These are phyloP conservation scores for Murraya paniculata DNA, from an alignment of 345 rosid species.

Conservation along the genomic window DNA sequence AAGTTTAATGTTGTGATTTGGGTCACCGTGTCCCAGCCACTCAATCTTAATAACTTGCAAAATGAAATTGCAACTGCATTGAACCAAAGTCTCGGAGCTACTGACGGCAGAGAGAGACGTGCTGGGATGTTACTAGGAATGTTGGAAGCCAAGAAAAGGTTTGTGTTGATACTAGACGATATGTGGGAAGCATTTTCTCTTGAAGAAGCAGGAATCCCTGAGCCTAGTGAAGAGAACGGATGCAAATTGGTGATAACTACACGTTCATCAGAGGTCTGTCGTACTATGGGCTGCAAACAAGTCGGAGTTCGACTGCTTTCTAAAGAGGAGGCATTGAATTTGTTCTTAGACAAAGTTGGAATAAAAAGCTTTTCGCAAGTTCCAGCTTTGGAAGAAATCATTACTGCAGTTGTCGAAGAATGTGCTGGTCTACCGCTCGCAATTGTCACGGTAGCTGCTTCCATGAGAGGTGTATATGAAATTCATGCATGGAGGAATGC, in stretches of 20 bases:
- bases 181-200: background rate
- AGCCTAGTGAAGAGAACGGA: background rate
- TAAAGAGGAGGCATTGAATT: too few species aligned
- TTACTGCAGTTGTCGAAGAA: background rate
- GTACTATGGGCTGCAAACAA: background rate
- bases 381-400: background rate
- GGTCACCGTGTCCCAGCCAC: background rate
- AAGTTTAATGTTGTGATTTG: too few species aligned
- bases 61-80: background rate
- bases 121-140: background rate
- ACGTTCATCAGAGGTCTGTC: conserved; percentile 11
- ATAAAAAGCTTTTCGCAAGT: background rate
- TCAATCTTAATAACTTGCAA: background rate
- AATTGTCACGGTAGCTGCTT: background rate
- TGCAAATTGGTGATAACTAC: conserved; percentile 9
- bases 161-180: background rate
- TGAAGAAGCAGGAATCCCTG: background rate
- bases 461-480: conserved; percentile 5
- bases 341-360: background rate
- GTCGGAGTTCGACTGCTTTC: conserved; percentile 10
- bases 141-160: background rate
- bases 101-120: background rate
- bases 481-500: conserved; percentile 21
- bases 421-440: conserved; percentile 11
- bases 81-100: fast-evolving